Evolutionary conservation across 805 yeast genomes (phyloP).

Genomic region (Ogataea degrootiae): DNA sequence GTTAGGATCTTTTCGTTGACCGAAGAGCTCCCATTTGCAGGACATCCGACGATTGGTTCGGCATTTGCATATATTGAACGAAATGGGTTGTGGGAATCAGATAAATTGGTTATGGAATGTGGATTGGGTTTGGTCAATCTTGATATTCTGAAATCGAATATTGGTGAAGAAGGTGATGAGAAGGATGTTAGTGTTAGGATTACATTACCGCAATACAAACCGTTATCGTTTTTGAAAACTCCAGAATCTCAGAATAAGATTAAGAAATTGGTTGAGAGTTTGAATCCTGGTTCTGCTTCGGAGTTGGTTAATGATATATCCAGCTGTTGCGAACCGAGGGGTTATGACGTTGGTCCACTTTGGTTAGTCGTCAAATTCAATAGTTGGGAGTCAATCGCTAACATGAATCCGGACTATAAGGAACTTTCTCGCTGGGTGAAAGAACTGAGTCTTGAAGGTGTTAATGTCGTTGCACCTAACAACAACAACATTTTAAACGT

Average conservation of each 20-base stretch:
- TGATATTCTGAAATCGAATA: neutral
- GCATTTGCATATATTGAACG: constrained; percentile 40
- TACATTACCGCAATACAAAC: neutral
- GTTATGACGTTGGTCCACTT: constrained; percentile 40
- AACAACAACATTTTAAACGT: too few species aligned
- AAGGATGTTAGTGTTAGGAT: neutral
- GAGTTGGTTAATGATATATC: neutral
- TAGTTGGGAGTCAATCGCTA: constrained; percentile 29
- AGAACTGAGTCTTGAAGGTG: constrained; percentile 28
- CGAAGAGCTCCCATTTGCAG: constrained; percentile 55
- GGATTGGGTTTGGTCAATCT: constrained; percentile 38
- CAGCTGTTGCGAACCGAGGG: constrained; percentile 19
- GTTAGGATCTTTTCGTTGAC: constrained; percentile 46
- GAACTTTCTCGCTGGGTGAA: constrained; percentile 18
- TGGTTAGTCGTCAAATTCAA: constrained; percentile 39
- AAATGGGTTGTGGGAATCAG: constrained; percentile 15
- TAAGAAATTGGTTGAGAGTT: neutral
- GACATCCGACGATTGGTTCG: constrained; percentile 59
- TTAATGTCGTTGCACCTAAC: constrained; percentile 36
- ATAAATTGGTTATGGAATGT: constrained; percentile 38
- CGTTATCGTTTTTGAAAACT: neutral
- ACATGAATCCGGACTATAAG: constrained; percentile 29
- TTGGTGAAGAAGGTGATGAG: neutral
- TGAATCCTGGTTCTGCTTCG: neutral
- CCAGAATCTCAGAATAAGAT: neutral